These are phyloP conservation scores for Venturia pyrina DNA, from an alignment of 2,329 filamentous ascomycete genomes.

Conservation along the genomic window DNA sequence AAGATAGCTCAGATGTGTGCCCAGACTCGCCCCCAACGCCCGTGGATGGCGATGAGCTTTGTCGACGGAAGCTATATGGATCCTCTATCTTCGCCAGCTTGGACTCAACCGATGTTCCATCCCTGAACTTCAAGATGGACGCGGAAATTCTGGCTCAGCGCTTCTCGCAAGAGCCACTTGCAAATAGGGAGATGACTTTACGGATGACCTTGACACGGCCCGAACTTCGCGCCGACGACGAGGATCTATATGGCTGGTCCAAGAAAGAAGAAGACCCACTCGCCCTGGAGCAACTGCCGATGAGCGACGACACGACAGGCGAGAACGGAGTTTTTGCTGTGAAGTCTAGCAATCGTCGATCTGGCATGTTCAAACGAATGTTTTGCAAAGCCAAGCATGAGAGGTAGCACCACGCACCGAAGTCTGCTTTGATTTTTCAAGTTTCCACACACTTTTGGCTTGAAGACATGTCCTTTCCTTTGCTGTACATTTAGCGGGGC, in stretches of 20 bases:
- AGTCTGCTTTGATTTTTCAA: background rate
- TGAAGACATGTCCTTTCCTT: background rate
- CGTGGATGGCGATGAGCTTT: constrained; percentile 18
- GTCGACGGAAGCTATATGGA: constrained; percentile 5
- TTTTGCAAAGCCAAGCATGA: constrained; percentile 26
- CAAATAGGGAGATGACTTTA: constrained; percentile 82
- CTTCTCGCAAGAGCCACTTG: constrained; percentile 42
- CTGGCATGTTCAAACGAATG: constrained; percentile 23
- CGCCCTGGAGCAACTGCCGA: constrained; percentile 43
- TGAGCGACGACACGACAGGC: constrained; percentile 37
- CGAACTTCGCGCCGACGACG: constrained; percentile 68
- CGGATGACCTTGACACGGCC: constrained; percentile 91
- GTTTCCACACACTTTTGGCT: background rate
- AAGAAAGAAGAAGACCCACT: constrained; percentile 36
- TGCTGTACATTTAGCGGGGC: constrained; percentile 4
- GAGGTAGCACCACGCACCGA: background rate
- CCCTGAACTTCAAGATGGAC: constrained; percentile 10
- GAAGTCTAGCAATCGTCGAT: constrained; percentile 24
- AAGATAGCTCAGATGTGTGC: constrained; percentile 13
- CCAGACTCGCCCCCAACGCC: constrained; percentile 28
- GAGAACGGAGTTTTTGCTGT: constrained; percentile 36
- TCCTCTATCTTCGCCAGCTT: constrained; percentile 9
- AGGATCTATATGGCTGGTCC: constrained; percentile 63
- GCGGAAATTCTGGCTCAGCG: constrained; percentile 4
- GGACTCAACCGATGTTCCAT: constrained; percentile 4